Conservation (phyloP, 495 filamentous ascomycete genomes). For the Penicillium maclennaniae region DNA sequence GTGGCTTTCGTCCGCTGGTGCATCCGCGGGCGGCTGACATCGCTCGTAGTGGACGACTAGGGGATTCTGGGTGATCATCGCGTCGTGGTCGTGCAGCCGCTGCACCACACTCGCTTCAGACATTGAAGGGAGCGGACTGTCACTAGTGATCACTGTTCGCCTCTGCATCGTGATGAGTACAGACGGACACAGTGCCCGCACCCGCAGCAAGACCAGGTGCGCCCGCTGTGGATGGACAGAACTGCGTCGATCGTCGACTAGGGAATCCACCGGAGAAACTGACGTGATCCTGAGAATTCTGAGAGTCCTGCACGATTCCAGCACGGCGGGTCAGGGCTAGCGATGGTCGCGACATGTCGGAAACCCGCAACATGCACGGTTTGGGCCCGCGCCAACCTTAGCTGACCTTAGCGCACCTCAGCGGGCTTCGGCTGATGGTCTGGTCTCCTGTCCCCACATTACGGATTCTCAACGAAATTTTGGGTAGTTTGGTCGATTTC, state of each 20-base stretch:
- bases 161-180: conserved; percentile 21
- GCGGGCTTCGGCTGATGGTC: neutral
- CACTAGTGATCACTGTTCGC: conserved; percentile 56
- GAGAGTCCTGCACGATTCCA: neutral
- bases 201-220: neutral
- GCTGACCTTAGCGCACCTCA: too few species aligned
- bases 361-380: neutral
- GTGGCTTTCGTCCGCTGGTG: conserved; percentile 53
- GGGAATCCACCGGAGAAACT: neutral
- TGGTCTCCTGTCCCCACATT: neutral
- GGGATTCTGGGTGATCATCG: conserved; percentile 76
- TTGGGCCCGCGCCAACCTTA: neutral
- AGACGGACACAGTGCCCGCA: neutral
- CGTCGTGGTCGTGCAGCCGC: conserved; percentile 61
- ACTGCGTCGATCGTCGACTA: neutral
- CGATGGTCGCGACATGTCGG: neutral
- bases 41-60: conserved; percentile 63
- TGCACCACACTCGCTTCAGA: conserved; percentile 57
- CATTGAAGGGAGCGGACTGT: conserved; percentile 63
- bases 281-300: neutral
- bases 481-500: neutral
- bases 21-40: conserved; percentile 56
- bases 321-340: conserved; percentile 1
- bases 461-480: neutral
- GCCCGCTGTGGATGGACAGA: neutral